Conservation (phyloP, 2,329 filamentous ascomycete genomes). For the Ophiocordyceps sinensis region DNA sequence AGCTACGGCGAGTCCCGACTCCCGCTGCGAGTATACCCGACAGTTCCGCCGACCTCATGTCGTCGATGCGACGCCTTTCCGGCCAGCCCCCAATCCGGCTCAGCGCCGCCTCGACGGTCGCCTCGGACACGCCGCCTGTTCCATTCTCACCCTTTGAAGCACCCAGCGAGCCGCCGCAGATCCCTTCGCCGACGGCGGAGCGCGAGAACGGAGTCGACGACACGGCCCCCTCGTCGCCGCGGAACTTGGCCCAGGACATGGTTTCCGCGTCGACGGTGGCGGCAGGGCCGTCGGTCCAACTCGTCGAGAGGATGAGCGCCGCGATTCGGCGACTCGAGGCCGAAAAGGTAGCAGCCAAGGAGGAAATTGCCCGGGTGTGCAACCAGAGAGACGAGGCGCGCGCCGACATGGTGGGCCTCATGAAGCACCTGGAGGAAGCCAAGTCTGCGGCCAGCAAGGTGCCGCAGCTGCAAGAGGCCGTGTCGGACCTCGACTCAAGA, state of each 20-base stretch:
- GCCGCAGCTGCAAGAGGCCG: constrained; percentile 49
- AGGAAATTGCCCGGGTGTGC: constrained; percentile 68
- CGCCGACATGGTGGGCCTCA: constrained; percentile 77
- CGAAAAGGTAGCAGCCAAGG: constrained; percentile 77
- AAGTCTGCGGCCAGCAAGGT: constrained; percentile 45
- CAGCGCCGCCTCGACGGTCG: constrained; percentile 21
- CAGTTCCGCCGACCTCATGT: constrained; percentile 22
- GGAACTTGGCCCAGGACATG: constrained; percentile 66
- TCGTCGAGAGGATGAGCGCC: constrained; percentile 92
- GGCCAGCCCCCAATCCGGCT: constrained; percentile 30
- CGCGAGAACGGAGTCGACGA: constrained; percentile 39
- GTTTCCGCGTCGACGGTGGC: constrained; percentile 79
- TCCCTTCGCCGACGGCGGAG: constrained; percentile 25
- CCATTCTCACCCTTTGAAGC: constrained; percentile 35
- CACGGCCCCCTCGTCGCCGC: constrained; percentile 38
- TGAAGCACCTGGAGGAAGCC: constrained; percentile 71
- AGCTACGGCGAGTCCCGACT: constrained; percentile 20
- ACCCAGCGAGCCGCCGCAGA: constrained; percentile 16
- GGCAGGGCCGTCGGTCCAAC: constrained; percentile 82
- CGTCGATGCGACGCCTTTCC: constrained; percentile 32
- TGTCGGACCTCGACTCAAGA: constrained; percentile 55
- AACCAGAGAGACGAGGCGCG: constrained; percentile 84
- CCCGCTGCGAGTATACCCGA: constrained; percentile 36
- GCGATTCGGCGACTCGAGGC: constrained; percentile 81
- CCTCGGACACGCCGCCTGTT: constrained; percentile 20